Base-by-base conservation (phyloP, 805 yeast species). In the Kuraishia hungarica region DNA sequence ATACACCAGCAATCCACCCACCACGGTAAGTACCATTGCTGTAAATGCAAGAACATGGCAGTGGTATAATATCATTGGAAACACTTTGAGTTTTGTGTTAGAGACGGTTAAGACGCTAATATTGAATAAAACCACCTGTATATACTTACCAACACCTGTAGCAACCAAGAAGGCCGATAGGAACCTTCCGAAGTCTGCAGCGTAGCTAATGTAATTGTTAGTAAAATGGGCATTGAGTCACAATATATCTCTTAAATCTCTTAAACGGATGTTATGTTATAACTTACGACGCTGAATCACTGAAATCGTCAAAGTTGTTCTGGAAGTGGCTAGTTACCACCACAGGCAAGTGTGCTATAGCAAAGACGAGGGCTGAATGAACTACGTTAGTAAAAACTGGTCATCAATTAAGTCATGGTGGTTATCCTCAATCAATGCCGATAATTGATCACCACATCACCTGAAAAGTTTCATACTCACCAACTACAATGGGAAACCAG, bases 401-500 rank as follows among this genome's bases (percentile, higher is more conserved):
- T n/a, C 17, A 39, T 46, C 43, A 35, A 23, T 48, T n/a, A 10
- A 26, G n/a, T 26, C 29, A 26, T 26, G 29, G 29, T 10, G 10
- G 29, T 26, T 26, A n/a, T n/a, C n/a, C n/a, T n/a, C 39, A 28
- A 39, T 23, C 17, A 43, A 51, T n/a, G 2, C 39, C n/a, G 15
- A 22, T 11, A 39, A 50, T 50, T 24, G 21, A 39, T 23, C 19
- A 6, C 10, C 10, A 26, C 29, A 26, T 26, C 29, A 8, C 8
- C 28, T n/a, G n/a, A 26, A 46, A 15, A n/a, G n/a, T n/a, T 24
- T 77, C 13, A 23, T n/a, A 74, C 80, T 51, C 59, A 76, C 80
- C 78, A 61, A 87, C 89, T 46, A 86, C 78, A 56, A 93, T 77
- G 43, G 99, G 98, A 64, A 86, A 83, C 96, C 97, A 94, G 68